Percentiles rank a stretch among this genome's conserved stretches.
phyloP scores from a whole-genome alignment of 768 basidiomycete species.

The Hygrocybe punicea region DNA sequence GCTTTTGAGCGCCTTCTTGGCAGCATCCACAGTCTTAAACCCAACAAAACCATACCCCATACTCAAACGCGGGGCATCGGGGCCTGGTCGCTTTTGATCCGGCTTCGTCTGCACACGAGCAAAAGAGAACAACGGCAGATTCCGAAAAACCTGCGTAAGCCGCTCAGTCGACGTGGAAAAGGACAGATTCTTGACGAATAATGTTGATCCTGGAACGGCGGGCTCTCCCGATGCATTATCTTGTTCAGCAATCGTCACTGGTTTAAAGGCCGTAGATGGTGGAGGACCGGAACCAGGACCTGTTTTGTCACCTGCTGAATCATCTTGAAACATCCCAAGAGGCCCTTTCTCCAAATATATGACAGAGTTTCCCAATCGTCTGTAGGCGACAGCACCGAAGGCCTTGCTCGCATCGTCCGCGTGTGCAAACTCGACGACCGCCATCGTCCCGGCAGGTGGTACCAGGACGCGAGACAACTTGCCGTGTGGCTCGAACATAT shows the following conservation, averaged over 20 bases:
- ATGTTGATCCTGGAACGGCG: conserved; percentile 64
- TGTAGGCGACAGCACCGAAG: conserved; percentile 80
- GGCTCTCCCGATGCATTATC: conserved; percentile 38
- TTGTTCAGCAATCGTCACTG: conserved; percentile 47
- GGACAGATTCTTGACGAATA: conserved; percentile 94
- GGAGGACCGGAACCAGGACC: not conserved
- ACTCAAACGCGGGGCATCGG: conserved; percentile 56
- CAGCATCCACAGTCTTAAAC: conserved; percentile 72
- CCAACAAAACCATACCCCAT: conserved; percentile 98
- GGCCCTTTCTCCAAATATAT: conserved; percentile 94
- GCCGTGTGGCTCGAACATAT: conserved; percentile 77
- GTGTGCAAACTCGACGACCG: conserved; percentile 82
- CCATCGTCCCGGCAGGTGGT: conserved; percentile 91
- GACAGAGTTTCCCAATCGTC: conserved; percentile 83
- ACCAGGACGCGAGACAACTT: conserved; percentile 67
- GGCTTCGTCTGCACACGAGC: conserved; percentile 89
- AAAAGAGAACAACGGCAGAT: conserved; percentile 78
- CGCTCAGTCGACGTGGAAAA: conserved; percentile 83
- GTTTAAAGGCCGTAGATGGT: conserved; percentile 20
- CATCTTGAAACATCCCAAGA: conserved; percentile 69
- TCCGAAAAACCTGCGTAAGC: conserved; percentile 63
- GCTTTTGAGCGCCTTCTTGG: conserved; percentile 68
- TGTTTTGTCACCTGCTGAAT: not conserved
- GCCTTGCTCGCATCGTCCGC: conserved; percentile 67
- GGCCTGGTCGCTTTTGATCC: conserved; percentile 65